These are phyloP conservation scores for Peronosclerospora sorghi DNA, from an alignment of 352 stramenopile genomes.

Conservation along the genomic window DNA sequence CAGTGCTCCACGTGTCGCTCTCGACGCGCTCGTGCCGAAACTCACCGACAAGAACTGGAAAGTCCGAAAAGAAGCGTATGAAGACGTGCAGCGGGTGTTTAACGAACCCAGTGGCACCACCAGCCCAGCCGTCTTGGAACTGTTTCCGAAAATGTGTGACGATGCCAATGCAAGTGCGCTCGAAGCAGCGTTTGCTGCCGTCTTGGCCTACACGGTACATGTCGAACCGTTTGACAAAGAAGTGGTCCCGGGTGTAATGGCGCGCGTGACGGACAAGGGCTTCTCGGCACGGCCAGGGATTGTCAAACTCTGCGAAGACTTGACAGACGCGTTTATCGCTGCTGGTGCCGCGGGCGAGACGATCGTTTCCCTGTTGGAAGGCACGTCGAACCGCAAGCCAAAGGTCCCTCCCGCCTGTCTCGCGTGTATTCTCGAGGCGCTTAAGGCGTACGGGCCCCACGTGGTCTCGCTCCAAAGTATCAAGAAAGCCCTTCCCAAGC, in stretches of 20 bases:
- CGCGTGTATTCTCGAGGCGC: constrained; percentile 44
- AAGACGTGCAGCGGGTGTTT: too few species aligned
- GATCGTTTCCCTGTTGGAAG: constrained; percentile 60
- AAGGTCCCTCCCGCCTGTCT: constrained; percentile 76
- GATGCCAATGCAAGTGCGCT: constrained; percentile 74
- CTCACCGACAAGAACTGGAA: too few species aligned
- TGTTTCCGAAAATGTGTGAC: too few species aligned
- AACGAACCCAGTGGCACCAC: too few species aligned
- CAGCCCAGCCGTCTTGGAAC: too few species aligned
- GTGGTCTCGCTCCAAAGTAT: constrained; percentile 57
- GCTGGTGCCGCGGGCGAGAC: constrained; percentile 67
- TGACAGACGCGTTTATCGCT: constrained; percentile 66
- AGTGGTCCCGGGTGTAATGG: constrained; percentile 62
- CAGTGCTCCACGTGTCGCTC: too few species aligned
- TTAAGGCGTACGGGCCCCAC: constrained; percentile 73
- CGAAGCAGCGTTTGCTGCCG: too few species aligned
- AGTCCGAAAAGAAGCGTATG: too few species aligned
- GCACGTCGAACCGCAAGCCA: constrained; percentile 79
- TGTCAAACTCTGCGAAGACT: constrained; percentile 69
- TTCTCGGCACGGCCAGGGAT: constrained; percentile 69
- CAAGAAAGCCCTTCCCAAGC: constrained; percentile 49
- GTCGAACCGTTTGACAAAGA: too few species aligned
- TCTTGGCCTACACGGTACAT: too few species aligned
- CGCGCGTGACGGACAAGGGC: constrained; percentile 70
- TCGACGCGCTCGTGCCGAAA: too few species aligned